Evolutionary conservation across 2,329 filamentous ascomycete genomes (phyloP).

Genomic region (Aspergillus sp.): DNA sequence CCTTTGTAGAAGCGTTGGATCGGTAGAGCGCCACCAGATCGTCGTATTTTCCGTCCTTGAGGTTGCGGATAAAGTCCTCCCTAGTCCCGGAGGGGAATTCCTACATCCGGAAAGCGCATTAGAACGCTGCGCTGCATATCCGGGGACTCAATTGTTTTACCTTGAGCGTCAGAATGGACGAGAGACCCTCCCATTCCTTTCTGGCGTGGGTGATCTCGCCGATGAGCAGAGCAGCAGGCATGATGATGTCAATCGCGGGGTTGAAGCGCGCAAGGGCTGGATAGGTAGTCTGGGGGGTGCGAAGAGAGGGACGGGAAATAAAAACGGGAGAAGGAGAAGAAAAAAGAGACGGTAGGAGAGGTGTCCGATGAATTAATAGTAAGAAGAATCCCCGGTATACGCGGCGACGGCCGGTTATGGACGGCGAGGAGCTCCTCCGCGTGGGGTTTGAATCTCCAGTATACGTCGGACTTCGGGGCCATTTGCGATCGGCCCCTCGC

Average conservation of each 20-base stretch:
- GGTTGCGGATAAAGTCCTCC: conserved; percentile 56
- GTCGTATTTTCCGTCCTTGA: conserved; percentile 55
- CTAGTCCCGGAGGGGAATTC: conserved; percentile 56
- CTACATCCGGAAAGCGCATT: conserved; percentile 25
- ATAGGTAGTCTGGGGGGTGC: neutral
- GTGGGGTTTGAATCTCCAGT: conserved; percentile 2
- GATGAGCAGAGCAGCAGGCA: conserved; percentile 45
- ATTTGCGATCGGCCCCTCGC: neutral
- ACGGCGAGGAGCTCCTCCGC: conserved; percentile 2
- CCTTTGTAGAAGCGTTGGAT: conserved; percentile 57
- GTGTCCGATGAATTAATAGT: conserved; percentile 5
- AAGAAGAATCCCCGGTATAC: neutral
- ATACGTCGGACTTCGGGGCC: neutral
- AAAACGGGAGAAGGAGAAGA: conserved; percentile 1
- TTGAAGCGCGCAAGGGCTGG: neutral
- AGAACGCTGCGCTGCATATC: neutral
- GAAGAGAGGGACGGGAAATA: neutral
- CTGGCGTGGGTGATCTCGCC: conserved; percentile 44
- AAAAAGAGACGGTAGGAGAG: neutral
- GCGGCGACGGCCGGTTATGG: neutral
- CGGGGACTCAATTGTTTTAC: conserved; percentile 19
- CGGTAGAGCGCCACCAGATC: conserved; percentile 59
- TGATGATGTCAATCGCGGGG: conserved; percentile 26
- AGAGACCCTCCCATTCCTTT: conserved; percentile 44
- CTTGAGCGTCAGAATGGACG: conserved; percentile 43